Percentiles rank a stretch among this genome's conserved stretches.
Evolutionary conservation across 2,329 filamentous ascomycete species (phyloP).

Genomic region (Cladosporium austrohemisphaericum): DNA sequence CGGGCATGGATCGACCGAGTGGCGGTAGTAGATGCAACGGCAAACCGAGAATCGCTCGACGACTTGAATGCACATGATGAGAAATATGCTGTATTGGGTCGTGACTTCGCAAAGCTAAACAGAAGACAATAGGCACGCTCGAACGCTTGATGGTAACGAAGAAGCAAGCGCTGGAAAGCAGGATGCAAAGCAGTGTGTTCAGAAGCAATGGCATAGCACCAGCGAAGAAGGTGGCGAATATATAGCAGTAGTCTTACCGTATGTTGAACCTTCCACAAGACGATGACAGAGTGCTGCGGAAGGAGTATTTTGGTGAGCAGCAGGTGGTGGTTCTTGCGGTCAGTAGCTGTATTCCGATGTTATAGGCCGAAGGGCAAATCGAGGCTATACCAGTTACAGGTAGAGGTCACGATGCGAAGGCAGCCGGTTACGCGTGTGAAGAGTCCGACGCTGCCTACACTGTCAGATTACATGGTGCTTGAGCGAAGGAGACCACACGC

Average conservation of each 20-base stretch:
- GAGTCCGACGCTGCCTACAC: not conserved
- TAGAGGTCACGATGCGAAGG: not conserved
- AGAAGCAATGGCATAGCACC: not conserved
- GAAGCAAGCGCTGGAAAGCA: too few relatives aligned
- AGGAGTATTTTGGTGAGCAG: not conserved
- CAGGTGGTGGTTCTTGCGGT: not conserved
- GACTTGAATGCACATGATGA: conserved; percentile 79
- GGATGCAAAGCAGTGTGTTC: too few relatives aligned
- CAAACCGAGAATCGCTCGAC: conserved; percentile 83
- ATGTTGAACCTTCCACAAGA: not conserved
- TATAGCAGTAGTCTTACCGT: not conserved
- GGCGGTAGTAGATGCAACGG: conserved; percentile 82
- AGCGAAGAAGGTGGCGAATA: not conserved
- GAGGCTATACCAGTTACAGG: not conserved
- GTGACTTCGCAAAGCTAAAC: not conserved
- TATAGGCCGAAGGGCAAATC: not conserved
- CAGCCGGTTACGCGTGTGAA: not conserved
- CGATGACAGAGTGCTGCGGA: not conserved
- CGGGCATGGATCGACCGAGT: conserved; percentile 78
- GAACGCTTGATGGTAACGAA: not conserved
- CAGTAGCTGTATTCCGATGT: not conserved
- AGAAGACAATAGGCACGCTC: not conserved
- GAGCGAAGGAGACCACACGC: not conserved
- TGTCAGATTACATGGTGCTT: not conserved
- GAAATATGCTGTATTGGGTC: not conserved